Conservation (phyloP, 495 filamentous ascomycete species). For the Ramalina intermedia region DNA sequence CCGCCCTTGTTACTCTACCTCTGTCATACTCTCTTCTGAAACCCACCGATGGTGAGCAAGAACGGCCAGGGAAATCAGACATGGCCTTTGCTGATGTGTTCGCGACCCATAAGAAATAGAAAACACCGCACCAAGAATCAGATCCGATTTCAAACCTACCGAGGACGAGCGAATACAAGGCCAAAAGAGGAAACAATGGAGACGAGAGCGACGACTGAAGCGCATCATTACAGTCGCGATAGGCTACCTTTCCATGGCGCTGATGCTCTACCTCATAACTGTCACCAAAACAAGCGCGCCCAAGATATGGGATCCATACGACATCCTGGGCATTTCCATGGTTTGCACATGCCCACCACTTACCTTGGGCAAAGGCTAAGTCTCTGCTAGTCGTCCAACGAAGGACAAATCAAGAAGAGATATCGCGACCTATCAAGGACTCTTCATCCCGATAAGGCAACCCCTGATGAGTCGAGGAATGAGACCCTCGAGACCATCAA, state of each 20-base stretch:
- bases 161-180: slow-evolving; percentile 72
- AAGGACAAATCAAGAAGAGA: slow-evolving; percentile 78
- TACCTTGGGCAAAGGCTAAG: not conserved
- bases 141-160: slow-evolving; percentile 64
- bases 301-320: slow-evolving; percentile 93
- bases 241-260: slow-evolving; percentile 76
- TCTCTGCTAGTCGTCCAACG: slow-evolving; percentile 49
- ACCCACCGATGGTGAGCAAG: slow-evolving; percentile 50
- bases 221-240: slow-evolving; percentile 57
- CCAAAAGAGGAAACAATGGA: slow-evolving; percentile 75
- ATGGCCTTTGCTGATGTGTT: slow-evolving; percentile 5
- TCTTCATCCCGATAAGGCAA: slow-evolving; percentile 85
- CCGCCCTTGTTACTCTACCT: slow-evolving; percentile 75
- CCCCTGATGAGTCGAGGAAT: slow-evolving; percentile 68
- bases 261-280: slow-evolving; percentile 82
- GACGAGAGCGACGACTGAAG: slow-evolving; percentile 81
- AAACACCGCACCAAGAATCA: slow-evolving; percentile 52
- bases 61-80: not conserved
- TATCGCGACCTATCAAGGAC: slow-evolving; percentile 77
- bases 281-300: slow-evolving; percentile 56
- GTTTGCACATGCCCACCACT: slow-evolving; percentile 28
- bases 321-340: slow-evolving; percentile 73
- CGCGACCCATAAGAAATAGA: slow-evolving; percentile 36
- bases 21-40: slow-evolving; percentile 75
- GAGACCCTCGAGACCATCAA: slow-evolving; percentile 78